Evolutionary conservation across 805 yeast species (phyloP).

Genomic region (Metschnikowia shivogae): DNA sequence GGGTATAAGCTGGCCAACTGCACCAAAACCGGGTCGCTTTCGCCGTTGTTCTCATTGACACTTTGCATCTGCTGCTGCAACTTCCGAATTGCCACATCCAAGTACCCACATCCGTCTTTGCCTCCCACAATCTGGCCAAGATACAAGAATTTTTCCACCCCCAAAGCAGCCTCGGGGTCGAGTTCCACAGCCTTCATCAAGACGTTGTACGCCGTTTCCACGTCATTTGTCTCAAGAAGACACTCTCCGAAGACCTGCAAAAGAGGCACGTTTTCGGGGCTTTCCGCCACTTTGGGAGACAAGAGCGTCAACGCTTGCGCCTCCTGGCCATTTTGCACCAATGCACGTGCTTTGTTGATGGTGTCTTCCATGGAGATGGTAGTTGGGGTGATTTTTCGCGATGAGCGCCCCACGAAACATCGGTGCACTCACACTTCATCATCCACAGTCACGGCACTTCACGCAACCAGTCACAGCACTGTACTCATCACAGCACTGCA

Average conservation of each 20-base stretch:
- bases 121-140: constrained; percentile 92
- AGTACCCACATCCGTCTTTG: constrained; percentile 57
- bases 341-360: constrained; percentile 39
- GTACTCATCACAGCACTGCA: no score
- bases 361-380: constrained; percentile 13
- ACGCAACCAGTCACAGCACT: no score
- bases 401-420: constrained; percentile 4
- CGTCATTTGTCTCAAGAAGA: constrained; percentile 71
- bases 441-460: no score
- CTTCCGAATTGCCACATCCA: constrained; percentile 59
- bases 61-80: constrained; percentile 37
- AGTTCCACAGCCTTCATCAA: constrained; percentile 57
- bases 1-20: constrained; percentile 25
- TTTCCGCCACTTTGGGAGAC: constrained; percentile 29
- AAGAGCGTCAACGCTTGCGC: constrained; percentile 50
- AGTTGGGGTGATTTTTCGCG: constrained; percentile 9
- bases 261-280: constrained; percentile 39
- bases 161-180: constrained; percentile 62
- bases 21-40: constrained; percentile 22
- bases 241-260: constrained; percentile 70
- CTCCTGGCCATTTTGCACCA: constrained; percentile 46
- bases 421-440: no score
- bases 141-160: constrained; percentile 82
- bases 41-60: constrained; percentile 22
- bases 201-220: constrained; percentile 70